Evolutionary conservation across 1,139 yeast genomes (phyloP).

Genomic region (Saccharomyces pastorianus): DNA sequence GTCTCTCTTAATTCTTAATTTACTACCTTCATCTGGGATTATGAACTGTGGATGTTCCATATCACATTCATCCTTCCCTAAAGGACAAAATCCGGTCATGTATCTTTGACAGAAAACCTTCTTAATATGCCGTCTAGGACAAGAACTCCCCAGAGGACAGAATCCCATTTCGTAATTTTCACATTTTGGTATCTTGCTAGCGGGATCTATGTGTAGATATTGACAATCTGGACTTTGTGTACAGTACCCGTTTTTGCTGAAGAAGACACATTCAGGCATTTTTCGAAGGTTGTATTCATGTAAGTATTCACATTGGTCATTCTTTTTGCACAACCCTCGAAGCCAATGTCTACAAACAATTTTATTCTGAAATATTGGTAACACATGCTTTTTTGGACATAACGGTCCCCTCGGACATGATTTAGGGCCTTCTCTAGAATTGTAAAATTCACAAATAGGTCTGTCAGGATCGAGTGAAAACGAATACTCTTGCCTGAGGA

Average conservation of each 20-base stretch:
- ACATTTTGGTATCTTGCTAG: slow-evolving; percentile 80
- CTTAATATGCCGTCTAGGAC: slow-evolving; percentile 75
- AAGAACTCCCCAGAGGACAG: slow-evolving; percentile 86
- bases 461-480: slow-evolving; percentile 85
- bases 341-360: slow-evolving; percentile 98
- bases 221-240: slow-evolving; percentile 93
- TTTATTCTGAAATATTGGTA: slow-evolving; percentile 74
- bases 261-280: slow-evolving; percentile 95
- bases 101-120: slow-evolving; percentile 74
- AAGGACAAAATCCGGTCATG: slow-evolving; percentile 88
- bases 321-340: slow-evolving; percentile 92
- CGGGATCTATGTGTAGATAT: slow-evolving; percentile 86
- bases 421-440: slow-evolving; percentile 43
- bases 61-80: slow-evolving; percentile 27
- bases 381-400: slow-evolving; percentile 85
- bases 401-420: slow-evolving; percentile 78
- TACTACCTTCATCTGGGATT: slow-evolving; percentile 21
- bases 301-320: slow-evolving; percentile 90
- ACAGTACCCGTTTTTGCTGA: slow-evolving; percentile 81
- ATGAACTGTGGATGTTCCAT: slow-evolving; percentile 25
- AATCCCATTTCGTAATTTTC: slow-evolving; percentile 78
- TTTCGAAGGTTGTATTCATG: slow-evolving; percentile 91
- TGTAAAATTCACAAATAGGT: slow-evolving; percentile 75
- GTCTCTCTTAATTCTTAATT: slow-evolving; percentile 26
- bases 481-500: slow-evolving; percentile 66